Percentiles rank a stretch among this genome's conserved stretches.
Evolutionary conservation across 306 rosid genomes (phyloP).

Genomic region (Inga leiocalycina): DNA sequence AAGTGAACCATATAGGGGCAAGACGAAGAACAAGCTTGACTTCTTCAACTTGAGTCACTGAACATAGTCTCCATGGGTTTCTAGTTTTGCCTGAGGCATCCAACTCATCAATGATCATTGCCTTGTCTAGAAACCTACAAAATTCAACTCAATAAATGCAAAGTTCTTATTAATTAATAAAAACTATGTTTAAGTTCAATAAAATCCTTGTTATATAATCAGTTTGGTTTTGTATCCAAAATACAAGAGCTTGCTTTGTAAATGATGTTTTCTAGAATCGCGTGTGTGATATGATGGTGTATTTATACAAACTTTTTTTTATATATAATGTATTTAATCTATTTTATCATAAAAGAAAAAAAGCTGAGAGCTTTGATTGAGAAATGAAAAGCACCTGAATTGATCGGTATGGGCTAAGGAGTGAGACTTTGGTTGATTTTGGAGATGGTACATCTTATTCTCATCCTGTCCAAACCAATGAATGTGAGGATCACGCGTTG

Average conservation of each 20-base stretch:
- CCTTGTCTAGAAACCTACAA: constrained; percentile 70
- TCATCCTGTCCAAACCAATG: not conserved
- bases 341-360: too few relatives aligned
- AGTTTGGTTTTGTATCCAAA: not conserved
- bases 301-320: not conserved
- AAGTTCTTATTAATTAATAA: not conserved
- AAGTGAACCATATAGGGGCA: constrained; percentile 71
- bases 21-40: constrained; percentile 65
- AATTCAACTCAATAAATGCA: not conserved
- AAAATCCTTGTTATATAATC: not conserved
- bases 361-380: not conserved
- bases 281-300: too few relatives aligned
- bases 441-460: not conserved
- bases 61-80: constrained; percentile 77
- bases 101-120: constrained; percentile 52
- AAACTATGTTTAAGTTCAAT: not conserved
- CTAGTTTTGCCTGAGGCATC: constrained; percentile 48
- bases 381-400: not conserved
- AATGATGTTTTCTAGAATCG: too few relatives aligned
- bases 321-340: too few relatives aligned
- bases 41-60: constrained; percentile 74
- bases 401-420: not conserved
- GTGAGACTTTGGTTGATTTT: not conserved
- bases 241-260: too few relatives aligned
- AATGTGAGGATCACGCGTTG: not conserved